Conservation (phyloP, 495 filamentous ascomycete genomes). For the Tuber borchii region DNA sequence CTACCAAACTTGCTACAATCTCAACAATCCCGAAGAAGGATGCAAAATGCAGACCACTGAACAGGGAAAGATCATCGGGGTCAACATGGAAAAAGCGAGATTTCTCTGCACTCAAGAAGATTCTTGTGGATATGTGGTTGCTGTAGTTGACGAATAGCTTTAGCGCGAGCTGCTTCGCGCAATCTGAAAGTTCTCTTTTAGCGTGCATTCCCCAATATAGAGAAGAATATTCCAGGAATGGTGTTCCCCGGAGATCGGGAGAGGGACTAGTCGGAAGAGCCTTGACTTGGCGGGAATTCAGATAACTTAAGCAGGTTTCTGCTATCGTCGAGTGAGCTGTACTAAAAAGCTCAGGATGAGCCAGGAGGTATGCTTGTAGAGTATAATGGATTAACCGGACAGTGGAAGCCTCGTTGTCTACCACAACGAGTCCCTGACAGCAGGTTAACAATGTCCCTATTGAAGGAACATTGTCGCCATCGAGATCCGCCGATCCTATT, state of each 20-base stretch:
- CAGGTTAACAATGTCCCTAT: too few species aligned
- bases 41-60: neutral
- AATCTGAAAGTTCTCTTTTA: too few species aligned
- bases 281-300: neutral
- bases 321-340: neutral
- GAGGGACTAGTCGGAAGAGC: neutral
- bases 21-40: neutral
- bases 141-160: too few species aligned
- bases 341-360: too few species aligned
- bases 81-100: accelerated
- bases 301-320: neutral
- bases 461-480: too few species aligned
- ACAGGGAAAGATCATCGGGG: neutral
- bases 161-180: too few species aligned
- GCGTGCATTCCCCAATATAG: neutral
- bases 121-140: neutral
- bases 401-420: too few species aligned
- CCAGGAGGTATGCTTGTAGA: too few species aligned
- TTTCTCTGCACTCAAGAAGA: neutral
- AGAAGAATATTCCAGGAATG: neutral
- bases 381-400: too few species aligned
- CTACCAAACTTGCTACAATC: neutral
- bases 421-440: too few species aligned
- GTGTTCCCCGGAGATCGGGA: neutral
- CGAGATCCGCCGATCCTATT: too few species aligned